phyloP scores from a whole-genome alignment of 352 stramenopile species.

The Halophytophthora polymorphica region DNA sequence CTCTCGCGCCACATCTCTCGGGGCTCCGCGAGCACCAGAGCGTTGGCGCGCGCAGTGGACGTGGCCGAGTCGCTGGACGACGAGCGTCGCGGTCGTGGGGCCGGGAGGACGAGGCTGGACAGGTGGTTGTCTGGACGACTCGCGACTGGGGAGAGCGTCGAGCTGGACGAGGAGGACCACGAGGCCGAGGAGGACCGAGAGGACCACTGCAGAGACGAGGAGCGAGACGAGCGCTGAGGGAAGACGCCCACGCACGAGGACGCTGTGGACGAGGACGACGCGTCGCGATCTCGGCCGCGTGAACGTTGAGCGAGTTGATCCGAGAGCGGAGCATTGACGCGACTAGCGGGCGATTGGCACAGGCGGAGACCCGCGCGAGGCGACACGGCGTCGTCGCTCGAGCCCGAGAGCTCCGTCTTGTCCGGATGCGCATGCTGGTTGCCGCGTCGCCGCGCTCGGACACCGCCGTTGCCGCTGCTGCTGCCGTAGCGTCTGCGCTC shows the following conservation, averaged over 20 bases:
- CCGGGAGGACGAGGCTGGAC: slow-evolving; percentile 13
- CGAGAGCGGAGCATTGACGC: slow-evolving; percentile 37
- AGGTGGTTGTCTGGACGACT: too few relatives aligned
- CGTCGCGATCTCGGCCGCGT: slow-evolving; percentile 3
- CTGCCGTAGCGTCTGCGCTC: slow-evolving; percentile 10
- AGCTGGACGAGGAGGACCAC: slow-evolving; percentile 16
- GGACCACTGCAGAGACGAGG: slow-evolving; percentile 28
- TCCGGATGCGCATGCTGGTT: background rate
- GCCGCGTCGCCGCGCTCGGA: slow-evolving; percentile 12
- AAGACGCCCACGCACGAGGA: slow-evolving; percentile 23
- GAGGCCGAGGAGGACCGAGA: slow-evolving; percentile 29
- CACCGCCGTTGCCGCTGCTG: slow-evolving; percentile 18
- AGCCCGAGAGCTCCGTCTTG: background rate
- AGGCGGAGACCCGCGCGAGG: slow-evolving; percentile 13
- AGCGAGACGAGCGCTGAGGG: slow-evolving; percentile 25
- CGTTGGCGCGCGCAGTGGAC: slow-evolving; percentile 1
- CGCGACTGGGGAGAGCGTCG: background rate
- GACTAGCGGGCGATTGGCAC: slow-evolving; percentile 33
- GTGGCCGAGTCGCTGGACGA: slow-evolving; percentile 11
- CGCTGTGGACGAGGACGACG: background rate
- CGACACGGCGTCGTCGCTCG: too few relatives aligned
- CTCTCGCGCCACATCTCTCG: slow-evolving; percentile 27
- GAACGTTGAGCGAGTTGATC: slow-evolving; percentile 17
- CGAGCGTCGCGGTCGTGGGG: slow-evolving; percentile 1
- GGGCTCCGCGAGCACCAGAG: background rate